Percentiles rank a stretch among this genome's conserved stretches.
phyloP scores from a whole-genome alignment of 495 filamentous ascomycete genomes.

The Penicillium turbatum region DNA sequence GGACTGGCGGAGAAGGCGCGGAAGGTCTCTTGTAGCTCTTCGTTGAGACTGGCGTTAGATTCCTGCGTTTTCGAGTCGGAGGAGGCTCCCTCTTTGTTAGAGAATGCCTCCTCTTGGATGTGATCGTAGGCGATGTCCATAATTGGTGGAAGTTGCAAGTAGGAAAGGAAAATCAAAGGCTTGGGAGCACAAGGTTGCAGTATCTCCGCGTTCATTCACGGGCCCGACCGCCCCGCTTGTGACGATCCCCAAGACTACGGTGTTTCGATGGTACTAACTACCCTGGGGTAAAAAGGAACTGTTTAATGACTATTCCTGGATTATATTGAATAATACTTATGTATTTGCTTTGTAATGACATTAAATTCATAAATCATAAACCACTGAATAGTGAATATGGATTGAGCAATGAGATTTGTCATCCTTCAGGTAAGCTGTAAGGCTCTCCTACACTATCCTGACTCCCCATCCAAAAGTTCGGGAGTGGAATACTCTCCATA shows the following conservation, averaged over 20 bases:
- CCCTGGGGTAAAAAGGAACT: too few species aligned
- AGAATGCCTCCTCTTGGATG: conserved; percentile 79
- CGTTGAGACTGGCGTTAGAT: conserved; percentile 62
- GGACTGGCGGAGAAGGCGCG: conserved; percentile 84
- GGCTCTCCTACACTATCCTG: conserved; percentile 45
- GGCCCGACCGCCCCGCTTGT: conserved; percentile 30
- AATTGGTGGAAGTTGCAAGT: conserved; percentile 9
- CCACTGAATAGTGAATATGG: neutral
- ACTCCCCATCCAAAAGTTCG: conserved; percentile 38
- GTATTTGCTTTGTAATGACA: neutral
- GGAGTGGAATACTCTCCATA: conserved; percentile 46
- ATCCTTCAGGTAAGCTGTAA: conserved; percentile 31
- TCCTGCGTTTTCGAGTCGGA: conserved; percentile 29
- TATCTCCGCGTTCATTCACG: conserved; percentile 27
- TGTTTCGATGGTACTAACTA: too few species aligned
- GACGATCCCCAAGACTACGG: conserved; percentile 1
- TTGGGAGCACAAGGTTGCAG: conserved; percentile 17
- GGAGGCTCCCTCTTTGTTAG: conserved; percentile 47
- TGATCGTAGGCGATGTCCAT: conserved; percentile 99
- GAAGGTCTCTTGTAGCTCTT: conserved; percentile 92
- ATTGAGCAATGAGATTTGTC: conserved; percentile 4
- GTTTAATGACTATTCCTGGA: too few species aligned
- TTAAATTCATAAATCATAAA: conserved; percentile 16
- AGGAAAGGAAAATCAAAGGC: conserved; percentile 5
- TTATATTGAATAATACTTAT: neutral